Evolutionary conservation across 2,329 filamentous ascomycete genomes (phyloP), one percentile per base, ranked within the genome.

Genomic region (Pestalotiopsis sp.): DNA sequence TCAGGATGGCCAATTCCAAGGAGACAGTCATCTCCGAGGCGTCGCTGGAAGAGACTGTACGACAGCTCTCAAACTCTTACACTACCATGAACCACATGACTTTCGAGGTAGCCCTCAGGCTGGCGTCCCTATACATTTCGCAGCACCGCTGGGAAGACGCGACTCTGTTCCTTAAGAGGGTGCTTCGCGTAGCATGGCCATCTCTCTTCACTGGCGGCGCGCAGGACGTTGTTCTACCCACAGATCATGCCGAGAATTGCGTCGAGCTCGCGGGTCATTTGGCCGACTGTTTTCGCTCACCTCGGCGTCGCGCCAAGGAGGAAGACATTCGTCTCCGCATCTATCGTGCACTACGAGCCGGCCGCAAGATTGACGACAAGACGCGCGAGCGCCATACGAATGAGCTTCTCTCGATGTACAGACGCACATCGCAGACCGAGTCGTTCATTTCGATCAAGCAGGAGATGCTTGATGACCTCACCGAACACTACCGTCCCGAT

Each of bases 121-220:
- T 85, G 12, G 77, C 80, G 3, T 71, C 71, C 25, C 73, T 81
- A 45, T 84, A 85, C 74, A 80, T 83, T 27, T 79, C 80, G 3
- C 81, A 86, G 74, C 80, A 80, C 69, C 79, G 83, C 41, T 87
- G 81, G 77, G 78, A 79, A 3, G 82, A 86, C 67, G 83, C 84
- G 3, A 81, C 82, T 27, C 79, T 76, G 1, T 75, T 84, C n/a
- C 78, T 86, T 45, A 83, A 84, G 65, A 76, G 76, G 25, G 81
- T 84, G 11, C 74, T 87, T 38, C 78, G 80, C 52, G 77, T 78
- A 4, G 80, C 82, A 3, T 87, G 85, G 85, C 78, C 81, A 1
- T 80, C 80, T 0, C 78, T 87, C 67, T 81, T 86, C 61, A 78
- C 81, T 13, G 76, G 77, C 20, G 83, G 81, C 0, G 74, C 83